phyloP scores from a whole-genome alignment of 768 basidiomycete genomes.

The Collybiopsis luxurians region DNA sequence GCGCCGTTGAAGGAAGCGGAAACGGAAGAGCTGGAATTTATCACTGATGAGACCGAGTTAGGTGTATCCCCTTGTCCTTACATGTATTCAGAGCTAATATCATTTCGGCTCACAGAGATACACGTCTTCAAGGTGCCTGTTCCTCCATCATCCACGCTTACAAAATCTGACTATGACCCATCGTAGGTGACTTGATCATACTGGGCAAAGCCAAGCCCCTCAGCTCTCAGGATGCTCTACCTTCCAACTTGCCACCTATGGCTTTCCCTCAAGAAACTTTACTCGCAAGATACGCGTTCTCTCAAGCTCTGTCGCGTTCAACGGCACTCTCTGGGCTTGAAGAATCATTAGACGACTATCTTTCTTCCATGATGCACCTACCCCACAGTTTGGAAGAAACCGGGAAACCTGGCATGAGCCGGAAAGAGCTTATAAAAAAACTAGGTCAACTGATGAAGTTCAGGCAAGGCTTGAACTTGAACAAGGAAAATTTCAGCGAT shows the following conservation, averaged over 20 bases:
- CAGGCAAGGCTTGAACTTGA: slow-evolving; percentile 88
- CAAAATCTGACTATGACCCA: neutral
- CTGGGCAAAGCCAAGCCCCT: slow-evolving; percentile 68
- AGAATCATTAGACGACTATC: slow-evolving; percentile 76
- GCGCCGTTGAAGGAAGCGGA: slow-evolving; percentile 65
- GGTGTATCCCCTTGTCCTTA: slow-evolving; percentile 22
- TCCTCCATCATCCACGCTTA: neutral
- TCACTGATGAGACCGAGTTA: slow-evolving; percentile 87
- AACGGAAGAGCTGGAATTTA: slow-evolving; percentile 91
- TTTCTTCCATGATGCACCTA: slow-evolving; percentile 77
- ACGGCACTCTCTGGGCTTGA: slow-evolving; percentile 88
- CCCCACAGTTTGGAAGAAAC: slow-evolving; percentile 75
- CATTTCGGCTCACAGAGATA: slow-evolving; percentile 58
- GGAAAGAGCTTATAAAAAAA: slow-evolving; percentile 86
- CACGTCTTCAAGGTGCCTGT: slow-evolving; percentile 64
- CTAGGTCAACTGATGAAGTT: slow-evolving; percentile 90
- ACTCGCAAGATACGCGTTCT: slow-evolving; percentile 86
- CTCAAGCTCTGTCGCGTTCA: slow-evolving; percentile 87
- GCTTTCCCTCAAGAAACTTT: slow-evolving; percentile 68
- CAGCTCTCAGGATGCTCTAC: slow-evolving; percentile 47
- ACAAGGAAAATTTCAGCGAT: slow-evolving; percentile 85
- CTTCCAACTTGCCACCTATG: slow-evolving; percentile 44
- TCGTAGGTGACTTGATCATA: slow-evolving; percentile 76
- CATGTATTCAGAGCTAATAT: neutral
- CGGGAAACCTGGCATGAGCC: slow-evolving; percentile 79